Percentiles rank a stretch among this genome's conserved stretches.
phyloP scores from a whole-genome alignment of 257 asterid species.

The Handroanthus guayacan region DNA sequence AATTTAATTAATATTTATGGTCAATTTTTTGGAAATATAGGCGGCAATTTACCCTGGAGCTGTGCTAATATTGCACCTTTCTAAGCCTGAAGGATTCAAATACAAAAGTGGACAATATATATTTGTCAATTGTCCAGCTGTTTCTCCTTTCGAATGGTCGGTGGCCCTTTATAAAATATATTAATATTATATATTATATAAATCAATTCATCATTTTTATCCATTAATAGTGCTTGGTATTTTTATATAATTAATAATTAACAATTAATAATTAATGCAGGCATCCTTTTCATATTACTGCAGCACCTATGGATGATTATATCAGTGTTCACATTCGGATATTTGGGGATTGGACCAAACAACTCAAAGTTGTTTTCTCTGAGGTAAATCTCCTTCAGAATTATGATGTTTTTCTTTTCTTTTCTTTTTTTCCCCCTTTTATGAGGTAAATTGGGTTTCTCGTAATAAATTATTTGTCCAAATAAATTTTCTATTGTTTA shows the following conservation, averaged over 20 bases:
- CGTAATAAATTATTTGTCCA: too few relatives aligned
- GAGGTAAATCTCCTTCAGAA: constrained; percentile 50
- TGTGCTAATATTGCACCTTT: constrained; percentile 84
- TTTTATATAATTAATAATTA: constrained; percentile 19
- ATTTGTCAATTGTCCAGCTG: constrained; percentile 91
- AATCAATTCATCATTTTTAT: background rate
- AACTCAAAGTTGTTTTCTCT: constrained; percentile 73
- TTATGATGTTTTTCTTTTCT: too few relatives aligned
- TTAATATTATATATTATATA: background rate
- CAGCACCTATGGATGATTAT: constrained; percentile 85
- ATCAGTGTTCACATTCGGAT: constrained; percentile 86
- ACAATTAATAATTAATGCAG: constrained; percentile 50
- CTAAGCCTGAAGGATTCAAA: constrained; percentile 88
- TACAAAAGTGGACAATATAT: constrained; percentile 88
- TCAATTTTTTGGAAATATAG: constrained; percentile 40
- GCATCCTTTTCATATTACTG: constrained; percentile 92
- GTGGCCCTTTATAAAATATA: constrained; percentile 25
- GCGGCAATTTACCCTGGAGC: constrained; percentile 90
- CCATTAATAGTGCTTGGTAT: background rate
- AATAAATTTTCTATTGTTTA: too few relatives aligned
- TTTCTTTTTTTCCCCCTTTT: too few relatives aligned
- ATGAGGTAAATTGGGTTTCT: too few relatives aligned
- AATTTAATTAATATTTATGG: background rate
- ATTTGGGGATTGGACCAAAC: constrained; percentile 88
- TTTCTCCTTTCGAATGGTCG: constrained; percentile 94